Percentiles rank a stretch among this genome's conserved stretches.
These are phyloP conservation scores for Dryas integrifolia DNA, from an alignment of 331 rosid species.

Conservation along the genomic window DNA sequence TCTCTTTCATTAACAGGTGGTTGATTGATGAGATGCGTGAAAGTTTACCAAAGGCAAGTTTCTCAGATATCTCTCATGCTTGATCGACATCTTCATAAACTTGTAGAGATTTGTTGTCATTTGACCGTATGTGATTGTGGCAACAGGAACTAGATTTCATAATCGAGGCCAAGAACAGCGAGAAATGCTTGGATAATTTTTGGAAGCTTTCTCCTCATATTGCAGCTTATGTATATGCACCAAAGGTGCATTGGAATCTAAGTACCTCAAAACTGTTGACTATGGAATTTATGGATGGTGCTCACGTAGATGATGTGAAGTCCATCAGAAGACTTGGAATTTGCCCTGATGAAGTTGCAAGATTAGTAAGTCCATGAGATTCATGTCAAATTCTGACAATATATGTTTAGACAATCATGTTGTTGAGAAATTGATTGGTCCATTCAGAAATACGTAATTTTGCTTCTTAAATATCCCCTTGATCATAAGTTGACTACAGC, in stretches of 20 bases:
- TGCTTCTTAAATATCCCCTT: neutral
- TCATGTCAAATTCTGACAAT: neutral
- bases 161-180: conserved; percentile 85
- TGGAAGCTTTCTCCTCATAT: conserved; percentile 82
- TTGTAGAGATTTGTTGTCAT: conserved; percentile 12
- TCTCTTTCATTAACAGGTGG: conserved; percentile 62
- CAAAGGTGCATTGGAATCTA: conserved; percentile 76
- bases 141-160: conserved; percentile 85
- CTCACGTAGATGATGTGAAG: conserved; percentile 69
- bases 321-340: conserved; percentile 62
- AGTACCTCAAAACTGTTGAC: conserved; percentile 87
- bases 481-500: neutral
- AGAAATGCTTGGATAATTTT: conserved; percentile 83
- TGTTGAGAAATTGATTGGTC: neutral
- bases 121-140: conserved; percentile 31
- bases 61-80: conserved; percentile 7
- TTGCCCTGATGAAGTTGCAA: conserved; percentile 74
- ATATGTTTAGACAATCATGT: neutral
- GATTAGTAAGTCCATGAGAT: conserved; percentile 54
- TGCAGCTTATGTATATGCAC: conserved; percentile 79
- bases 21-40: conserved; percentile 86
- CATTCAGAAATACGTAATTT: neutral
- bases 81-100: neutral
- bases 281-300: conserved; percentile 95
- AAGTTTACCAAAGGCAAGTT: conserved; percentile 82